Evolutionary conservation across 352 stramenopile genomes (phyloP).

Genomic region (Phytophthora megakarya): DNA sequence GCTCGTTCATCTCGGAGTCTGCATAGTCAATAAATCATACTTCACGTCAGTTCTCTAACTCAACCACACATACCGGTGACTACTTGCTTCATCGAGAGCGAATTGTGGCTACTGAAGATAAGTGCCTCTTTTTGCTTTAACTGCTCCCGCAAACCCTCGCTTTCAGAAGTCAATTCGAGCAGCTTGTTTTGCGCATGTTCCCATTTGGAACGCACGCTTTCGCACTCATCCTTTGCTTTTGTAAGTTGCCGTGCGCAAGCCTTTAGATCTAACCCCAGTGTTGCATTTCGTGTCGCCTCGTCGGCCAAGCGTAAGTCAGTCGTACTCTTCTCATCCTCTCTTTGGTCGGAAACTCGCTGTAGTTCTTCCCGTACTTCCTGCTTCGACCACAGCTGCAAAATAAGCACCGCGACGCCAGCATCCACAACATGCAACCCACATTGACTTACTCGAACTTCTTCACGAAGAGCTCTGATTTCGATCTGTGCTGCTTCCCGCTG

Average conservation of each 20-base stretch:
- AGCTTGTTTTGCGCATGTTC: slow-evolving; percentile 67
- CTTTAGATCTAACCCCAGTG: slow-evolving; percentile 67
- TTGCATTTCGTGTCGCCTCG: slow-evolving; percentile 43
- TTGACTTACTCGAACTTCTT: slow-evolving; percentile 59
- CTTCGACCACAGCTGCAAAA: slow-evolving; percentile 5
- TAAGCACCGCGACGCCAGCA: not conserved
- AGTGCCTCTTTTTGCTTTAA: slow-evolving; percentile 76
- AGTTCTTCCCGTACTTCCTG: slow-evolving; percentile 64
- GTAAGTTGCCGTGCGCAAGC: slow-evolving; percentile 47
- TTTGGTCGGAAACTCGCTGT: slow-evolving; percentile 37
- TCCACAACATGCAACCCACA: not conserved
- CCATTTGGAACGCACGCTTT: slow-evolving; percentile 52
- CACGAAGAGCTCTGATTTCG: slow-evolving; percentile 66
- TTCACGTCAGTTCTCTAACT: not conserved
- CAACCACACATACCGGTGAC: not conserved
- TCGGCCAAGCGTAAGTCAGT: slow-evolving; percentile 56
- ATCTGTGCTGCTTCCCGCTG: slow-evolving; percentile 52
- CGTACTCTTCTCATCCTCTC: slow-evolving; percentile 46
- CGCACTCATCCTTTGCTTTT: slow-evolving; percentile 54
- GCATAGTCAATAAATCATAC: not conserved
- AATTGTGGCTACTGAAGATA: slow-evolving; percentile 65
- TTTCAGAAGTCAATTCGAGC: slow-evolving; percentile 53
- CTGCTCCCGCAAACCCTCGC: slow-evolving; percentile 66
- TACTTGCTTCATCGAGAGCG: slow-evolving; percentile 55
- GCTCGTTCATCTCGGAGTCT: slow-evolving; percentile 68